These are phyloP conservation scores for Dendrocalamus latiflorus DNA, from an alignment of 202 grass and related monocot species.

Conservation along the genomic window DNA sequence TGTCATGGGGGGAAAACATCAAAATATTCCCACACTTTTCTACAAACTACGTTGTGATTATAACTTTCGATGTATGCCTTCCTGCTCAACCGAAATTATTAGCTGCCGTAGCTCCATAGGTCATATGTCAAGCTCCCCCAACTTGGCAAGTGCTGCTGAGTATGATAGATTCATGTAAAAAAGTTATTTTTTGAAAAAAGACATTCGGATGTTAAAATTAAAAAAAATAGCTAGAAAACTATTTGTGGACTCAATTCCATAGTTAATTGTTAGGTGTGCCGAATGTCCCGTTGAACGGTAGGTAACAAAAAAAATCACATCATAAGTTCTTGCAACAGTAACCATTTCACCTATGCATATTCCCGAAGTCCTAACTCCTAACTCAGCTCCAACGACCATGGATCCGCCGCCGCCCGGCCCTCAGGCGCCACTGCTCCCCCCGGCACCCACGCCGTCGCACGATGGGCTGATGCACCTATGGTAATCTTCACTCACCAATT, in stretches of 20 bases:
- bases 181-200: too few species aligned
- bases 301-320: not conserved
- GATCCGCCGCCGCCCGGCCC: not conserved
- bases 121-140: too few species aligned
- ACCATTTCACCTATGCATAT: not conserved
- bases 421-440: constrained; percentile 44
- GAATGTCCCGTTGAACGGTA: not conserved
- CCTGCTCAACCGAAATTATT: not conserved
- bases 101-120: not conserved
- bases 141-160: too few species aligned
- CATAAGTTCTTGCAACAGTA: not conserved
- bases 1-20: not conserved
- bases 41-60: not conserved
- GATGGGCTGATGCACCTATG: constrained; percentile 17
- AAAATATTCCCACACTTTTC: not conserved
- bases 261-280: not conserved
- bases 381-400: not conserved
- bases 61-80: not conserved
- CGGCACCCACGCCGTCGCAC: constrained; percentile 1
- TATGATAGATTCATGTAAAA: too few species aligned
- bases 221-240: too few species aligned
- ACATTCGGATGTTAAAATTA: too few species aligned
- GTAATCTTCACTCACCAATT: not conserved
- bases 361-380: not conserved
- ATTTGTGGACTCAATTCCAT: not conserved